These are phyloP conservation scores for Cephaloascus albidus DNA, from an alignment of 805 yeast species.

Conservation along the genomic window DNA sequence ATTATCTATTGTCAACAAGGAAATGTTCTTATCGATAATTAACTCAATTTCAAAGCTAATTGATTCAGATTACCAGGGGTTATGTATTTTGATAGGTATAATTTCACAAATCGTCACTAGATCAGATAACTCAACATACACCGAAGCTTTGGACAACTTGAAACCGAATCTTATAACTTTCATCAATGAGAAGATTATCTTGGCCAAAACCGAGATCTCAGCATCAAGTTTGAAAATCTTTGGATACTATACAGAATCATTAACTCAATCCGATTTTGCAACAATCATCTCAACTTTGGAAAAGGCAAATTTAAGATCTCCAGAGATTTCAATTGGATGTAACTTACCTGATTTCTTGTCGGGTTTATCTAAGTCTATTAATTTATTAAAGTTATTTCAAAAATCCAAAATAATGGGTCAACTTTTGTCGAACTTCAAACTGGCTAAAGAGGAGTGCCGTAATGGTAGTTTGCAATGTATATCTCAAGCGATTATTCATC, in stretches of 20 bases:
- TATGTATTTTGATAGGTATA: too few relatives aligned
- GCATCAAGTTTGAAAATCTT: slow-evolving; percentile 23
- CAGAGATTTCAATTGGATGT: slow-evolving; percentile 56
- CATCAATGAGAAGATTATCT: slow-evolving; percentile 30
- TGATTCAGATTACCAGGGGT: too few relatives aligned
- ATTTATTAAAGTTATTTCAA: too few relatives aligned
- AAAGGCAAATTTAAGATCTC: slow-evolving; percentile 67
- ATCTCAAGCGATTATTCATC: too few relatives aligned
- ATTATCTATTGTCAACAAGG: neutral
- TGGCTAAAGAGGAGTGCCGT: too few relatives aligned
- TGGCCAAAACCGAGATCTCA: slow-evolving; percentile 33
- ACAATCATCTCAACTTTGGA: slow-evolving; percentile 53
- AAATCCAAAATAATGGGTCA: too few relatives aligned
- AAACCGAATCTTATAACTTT: slow-evolving; percentile 3
- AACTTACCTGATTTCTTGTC: slow-evolving; percentile 43
- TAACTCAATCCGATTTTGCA: slow-evolving; percentile 27
- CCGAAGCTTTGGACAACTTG: neutral
- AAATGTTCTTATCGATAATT: neutral
- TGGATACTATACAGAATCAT: slow-evolving; percentile 32
- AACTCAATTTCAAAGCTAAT: neutral
- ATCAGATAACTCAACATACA: neutral
- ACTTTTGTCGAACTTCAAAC: too few relatives aligned
- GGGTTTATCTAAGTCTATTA: slow-evolving; percentile 13
- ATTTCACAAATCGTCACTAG: neutral
- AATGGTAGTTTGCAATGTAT: too few relatives aligned